Evolutionary conservation across 163 green algal species (phyloP).

Genomic region (Trebouxia gelatinosa): DNA sequence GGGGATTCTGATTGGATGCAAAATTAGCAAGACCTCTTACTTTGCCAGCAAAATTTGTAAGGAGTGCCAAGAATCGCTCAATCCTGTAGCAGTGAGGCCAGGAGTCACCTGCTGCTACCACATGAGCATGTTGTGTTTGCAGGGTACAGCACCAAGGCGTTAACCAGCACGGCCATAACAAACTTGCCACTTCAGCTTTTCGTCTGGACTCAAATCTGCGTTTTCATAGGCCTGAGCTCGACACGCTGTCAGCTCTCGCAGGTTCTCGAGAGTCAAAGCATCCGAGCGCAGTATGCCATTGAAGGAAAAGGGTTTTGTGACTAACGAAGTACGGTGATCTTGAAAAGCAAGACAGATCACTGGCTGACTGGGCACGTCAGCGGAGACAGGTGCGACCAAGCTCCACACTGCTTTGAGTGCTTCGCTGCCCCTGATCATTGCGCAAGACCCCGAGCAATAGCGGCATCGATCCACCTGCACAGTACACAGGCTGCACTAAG

Average conservation of each 20-base stretch:
- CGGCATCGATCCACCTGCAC: too few species aligned
- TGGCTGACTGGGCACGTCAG: too few species aligned
- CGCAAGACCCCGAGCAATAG: too few species aligned
- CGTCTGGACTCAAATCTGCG: neutral
- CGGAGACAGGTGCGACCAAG: too few species aligned
- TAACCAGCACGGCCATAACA: too few species aligned
- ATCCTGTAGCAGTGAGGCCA: slow-evolving; percentile 2
- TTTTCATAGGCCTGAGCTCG: slow-evolving; percentile 6
- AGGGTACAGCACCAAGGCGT: neutral
- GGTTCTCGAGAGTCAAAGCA: slow-evolving; percentile 19
- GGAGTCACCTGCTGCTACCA: neutral
- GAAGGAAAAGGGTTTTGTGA: slow-evolving; percentile 25
- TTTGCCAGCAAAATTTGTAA: slow-evolving; percentile 21
- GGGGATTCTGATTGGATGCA: neutral
- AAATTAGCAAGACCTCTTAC: neutral
- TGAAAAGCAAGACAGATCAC: neutral
- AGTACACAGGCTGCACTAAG: too few species aligned
- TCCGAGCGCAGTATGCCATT: slow-evolving; percentile 5
- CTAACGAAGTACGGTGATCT: neutral
- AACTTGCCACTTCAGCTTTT: slow-evolving; percentile 13
- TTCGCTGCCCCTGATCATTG: too few species aligned
- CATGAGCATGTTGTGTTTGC: neutral
- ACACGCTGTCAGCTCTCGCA: slow-evolving; percentile 2
- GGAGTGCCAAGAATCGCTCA: slow-evolving; percentile 6
- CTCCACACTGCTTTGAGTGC: too few species aligned